These are phyloP conservation scores for Rhododendron ovatum DNA, from an alignment of 148 eudicot species.

Conservation along the genomic window DNA sequence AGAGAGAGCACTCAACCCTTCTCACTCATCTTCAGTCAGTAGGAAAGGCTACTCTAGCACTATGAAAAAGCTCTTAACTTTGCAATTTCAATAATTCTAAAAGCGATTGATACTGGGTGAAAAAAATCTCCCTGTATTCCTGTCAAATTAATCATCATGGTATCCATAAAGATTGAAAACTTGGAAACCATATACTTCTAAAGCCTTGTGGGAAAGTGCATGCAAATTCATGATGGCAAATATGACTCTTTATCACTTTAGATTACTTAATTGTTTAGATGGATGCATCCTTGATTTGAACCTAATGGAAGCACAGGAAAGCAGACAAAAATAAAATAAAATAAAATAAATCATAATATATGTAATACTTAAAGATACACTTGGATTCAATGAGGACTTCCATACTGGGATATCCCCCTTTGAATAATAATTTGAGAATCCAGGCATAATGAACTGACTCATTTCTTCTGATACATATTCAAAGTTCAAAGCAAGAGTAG, in stretches of 20 bases:
- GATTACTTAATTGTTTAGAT: not conserved
- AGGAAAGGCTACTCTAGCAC: slow-evolving; percentile 21
- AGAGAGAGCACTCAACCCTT: slow-evolving; percentile 3
- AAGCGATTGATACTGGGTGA: slow-evolving; percentile 8
- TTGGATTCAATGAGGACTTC: not conserved
- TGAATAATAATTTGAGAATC: not conserved
- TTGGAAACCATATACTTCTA: not conserved
- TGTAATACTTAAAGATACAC: not conserved
- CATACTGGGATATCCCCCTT: not conserved
- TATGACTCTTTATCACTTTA: not conserved
- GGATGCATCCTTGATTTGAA: not conserved
- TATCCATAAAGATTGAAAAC: not conserved
- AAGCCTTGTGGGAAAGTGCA: not conserved
- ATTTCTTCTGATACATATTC: not conserved
- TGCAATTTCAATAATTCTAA: slow-evolving; percentile 28
- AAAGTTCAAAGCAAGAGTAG: not conserved
- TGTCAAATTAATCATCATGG: not conserved
- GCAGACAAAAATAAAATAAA: not conserved
- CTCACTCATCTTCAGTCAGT: not conserved
- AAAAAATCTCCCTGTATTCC: not conserved
- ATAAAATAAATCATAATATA: not conserved
- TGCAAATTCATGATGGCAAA: not conserved
- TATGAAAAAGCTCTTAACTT: slow-evolving; percentile 18
- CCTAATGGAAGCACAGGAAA: not conserved
- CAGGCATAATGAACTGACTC: not conserved